Percentiles rank a stretch among this genome's conserved stretches.
These are phyloP conservation scores for Fusarium chuoi DNA, from an alignment of 2,329 filamentous ascomycete species.

Conservation along the genomic window DNA sequence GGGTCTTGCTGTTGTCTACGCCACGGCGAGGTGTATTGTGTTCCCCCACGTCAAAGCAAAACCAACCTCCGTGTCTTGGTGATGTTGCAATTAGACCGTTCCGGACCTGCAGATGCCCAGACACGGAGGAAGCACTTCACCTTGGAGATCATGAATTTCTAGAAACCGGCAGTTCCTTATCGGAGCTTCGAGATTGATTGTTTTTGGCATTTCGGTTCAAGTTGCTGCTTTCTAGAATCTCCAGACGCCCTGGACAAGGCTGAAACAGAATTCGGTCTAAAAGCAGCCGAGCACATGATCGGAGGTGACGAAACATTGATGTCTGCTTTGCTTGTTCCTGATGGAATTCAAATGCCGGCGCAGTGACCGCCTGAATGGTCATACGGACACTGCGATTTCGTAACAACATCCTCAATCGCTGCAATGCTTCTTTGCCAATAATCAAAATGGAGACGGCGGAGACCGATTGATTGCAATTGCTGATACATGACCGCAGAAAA, in stretches of 20 bases:
- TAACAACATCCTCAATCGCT: slow-evolving; percentile 13
- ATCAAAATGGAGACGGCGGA: background rate
- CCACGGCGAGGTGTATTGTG: slow-evolving; percentile 4
- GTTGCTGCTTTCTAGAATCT: background rate
- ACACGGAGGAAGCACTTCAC: background rate
- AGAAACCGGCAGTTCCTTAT: slow-evolving; percentile 8
- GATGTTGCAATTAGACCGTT: slow-evolving; percentile 23
- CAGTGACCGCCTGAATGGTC: slow-evolving; percentile 3
- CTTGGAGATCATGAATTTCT: slow-evolving; percentile 14
- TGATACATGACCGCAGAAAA: background rate
- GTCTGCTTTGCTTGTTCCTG: background rate
- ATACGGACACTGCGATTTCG: slow-evolving; percentile 11
- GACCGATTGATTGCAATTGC: background rate
- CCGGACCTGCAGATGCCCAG: slow-evolving; percentile 30
- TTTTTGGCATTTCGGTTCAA: slow-evolving; percentile 5
- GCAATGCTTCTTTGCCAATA: background rate
- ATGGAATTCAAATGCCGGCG: slow-evolving; percentile 17
- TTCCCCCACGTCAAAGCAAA: slow-evolving; percentile 24
- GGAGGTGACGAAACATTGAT: slow-evolving; percentile 3
- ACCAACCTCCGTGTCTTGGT: slow-evolving; percentile 5
- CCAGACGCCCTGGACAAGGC: background rate
- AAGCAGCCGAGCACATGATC: slow-evolving; percentile 6
- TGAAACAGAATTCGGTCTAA: slow-evolving; percentile 9
- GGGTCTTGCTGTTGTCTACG: background rate
- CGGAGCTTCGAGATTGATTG: background rate